Evolutionary conservation across 1,284 basidiomycete genomes (phyloP).

Genomic region (Microbotryum silenes-acaulis): DNA sequence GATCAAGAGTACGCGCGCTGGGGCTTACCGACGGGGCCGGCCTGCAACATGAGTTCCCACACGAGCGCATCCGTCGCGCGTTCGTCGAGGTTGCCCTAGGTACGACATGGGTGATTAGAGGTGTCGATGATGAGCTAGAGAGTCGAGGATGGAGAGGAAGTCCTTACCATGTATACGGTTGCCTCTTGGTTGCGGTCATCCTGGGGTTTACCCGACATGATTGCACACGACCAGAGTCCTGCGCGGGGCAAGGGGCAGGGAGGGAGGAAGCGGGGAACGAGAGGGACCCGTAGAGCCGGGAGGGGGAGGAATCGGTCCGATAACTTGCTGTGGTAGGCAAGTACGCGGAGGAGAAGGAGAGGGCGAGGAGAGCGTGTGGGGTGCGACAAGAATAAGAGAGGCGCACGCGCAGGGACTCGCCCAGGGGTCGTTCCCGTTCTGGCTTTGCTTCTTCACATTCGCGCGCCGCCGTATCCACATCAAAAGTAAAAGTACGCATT

Average conservation of each 20-base stretch:
- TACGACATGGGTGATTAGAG: not conserved
- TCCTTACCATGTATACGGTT: constrained; percentile 76
- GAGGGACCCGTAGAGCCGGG: not conserved
- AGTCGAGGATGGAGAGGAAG: not conserved
- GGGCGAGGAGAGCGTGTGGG: not conserved
- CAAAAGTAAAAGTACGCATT: no score
- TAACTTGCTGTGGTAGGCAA: not conserved
- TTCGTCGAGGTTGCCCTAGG: constrained; percentile 94
- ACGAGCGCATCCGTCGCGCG: constrained; percentile 85
- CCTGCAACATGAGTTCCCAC: constrained; percentile 98
- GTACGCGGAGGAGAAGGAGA: not conserved
- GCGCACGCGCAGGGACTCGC: not conserved
- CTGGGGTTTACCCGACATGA: constrained; percentile 4
- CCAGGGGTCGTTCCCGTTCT: no score
- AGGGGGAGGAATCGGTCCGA: no score
- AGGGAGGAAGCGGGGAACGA: not conserved
- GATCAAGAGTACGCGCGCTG: constrained; percentile 6
- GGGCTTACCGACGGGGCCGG: constrained; percentile 83
- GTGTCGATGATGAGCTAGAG: not conserved
- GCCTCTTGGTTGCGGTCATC: constrained; percentile 58
- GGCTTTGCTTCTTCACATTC: no score
- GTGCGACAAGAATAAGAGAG: not conserved
- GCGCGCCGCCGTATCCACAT: no score
- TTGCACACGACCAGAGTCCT: no score
- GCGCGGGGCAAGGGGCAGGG: not conserved